Base-by-base conservation (phyloP, 148 eudicot species). In the Polygonum maritimum region DNA sequence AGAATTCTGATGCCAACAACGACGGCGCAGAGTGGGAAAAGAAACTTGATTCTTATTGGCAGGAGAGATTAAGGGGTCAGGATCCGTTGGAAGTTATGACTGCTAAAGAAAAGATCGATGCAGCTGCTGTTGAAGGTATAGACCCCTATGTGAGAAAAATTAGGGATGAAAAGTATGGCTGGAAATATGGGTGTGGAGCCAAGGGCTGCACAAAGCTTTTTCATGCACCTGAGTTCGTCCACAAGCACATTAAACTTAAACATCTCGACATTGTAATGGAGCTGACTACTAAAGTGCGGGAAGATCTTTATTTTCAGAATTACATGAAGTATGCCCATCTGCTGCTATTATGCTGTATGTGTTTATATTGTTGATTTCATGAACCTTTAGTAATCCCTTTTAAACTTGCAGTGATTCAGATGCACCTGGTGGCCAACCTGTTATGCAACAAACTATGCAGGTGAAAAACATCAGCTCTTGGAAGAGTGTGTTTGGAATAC, bases 121-220 rank as follows among this genome's bases (percentile, higher is more conserved):
- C 93, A 0, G 92, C 93, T 79, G 98, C 97, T 76, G 90, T 78
- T 81, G 98, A 96, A 79, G 92, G 87, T 48, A 81, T 96, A 80
- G 98, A 96, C 77, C 99, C 99, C 35, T 84, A 83, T 81, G 98
- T 96, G 45, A 84, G 99, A 69, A 96, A 96, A 85, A 96, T 96
- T 77, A 89, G 97, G 86, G 98, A 96, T 81, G 99, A 96, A 78
- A 96, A 96, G 74, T 96, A 96, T 85, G 99, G 99, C 8, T 96
- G 99, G 99, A 96, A 96, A 84, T 96, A 96, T 81, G 99, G 99
- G 62, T 96, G 99, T 84, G 99, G 98, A 48, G 99, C 99, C 75
- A 96, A 96, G 84, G 97, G 99, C 69, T 96, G 99, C 80, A 96
- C 99, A 73, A 96, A 96, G 83, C 93, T 96, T 19, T 96, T 96